phyloP scores from a whole-genome alignment of 345 rosid species.

The Bruguiera sexangula region DNA sequence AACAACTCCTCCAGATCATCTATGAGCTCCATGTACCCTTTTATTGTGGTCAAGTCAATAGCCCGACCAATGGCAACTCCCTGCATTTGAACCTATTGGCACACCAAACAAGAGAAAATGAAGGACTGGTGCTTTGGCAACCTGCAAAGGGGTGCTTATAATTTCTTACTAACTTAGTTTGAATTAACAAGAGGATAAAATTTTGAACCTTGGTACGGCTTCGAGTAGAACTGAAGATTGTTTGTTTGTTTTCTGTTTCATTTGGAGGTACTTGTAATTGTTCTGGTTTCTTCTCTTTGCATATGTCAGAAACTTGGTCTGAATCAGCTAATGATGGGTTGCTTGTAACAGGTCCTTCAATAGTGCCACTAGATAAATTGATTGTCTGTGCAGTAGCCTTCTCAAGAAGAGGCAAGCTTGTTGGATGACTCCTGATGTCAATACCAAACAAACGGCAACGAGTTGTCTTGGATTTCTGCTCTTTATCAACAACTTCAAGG shows the following conservation, averaged over 20 bases:
- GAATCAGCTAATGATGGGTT: conserved; percentile 36
- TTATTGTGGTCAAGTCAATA: conserved; percentile 24
- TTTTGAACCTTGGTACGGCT: conserved; percentile 29
- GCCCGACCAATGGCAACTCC: conserved; percentile 35
- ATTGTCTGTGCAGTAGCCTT: conserved; percentile 10
- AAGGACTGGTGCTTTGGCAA: conserved; percentile 1
- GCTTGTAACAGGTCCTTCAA: conserved; percentile 31
- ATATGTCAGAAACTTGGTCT: conserved; percentile 49
- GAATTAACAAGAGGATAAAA: not conserved
- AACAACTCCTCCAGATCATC: conserved; percentile 32
- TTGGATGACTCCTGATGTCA: conserved; percentile 19
- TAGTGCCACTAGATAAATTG: conserved; percentile 8
- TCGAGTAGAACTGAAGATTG: conserved; percentile 16
- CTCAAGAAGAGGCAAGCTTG: conserved; percentile 6
- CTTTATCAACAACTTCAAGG: conserved; percentile 12
- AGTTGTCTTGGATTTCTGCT: conserved; percentile 16
- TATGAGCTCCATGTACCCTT: conserved; percentile 29
- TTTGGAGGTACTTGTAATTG: conserved; percentile 43
- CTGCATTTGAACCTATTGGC: conserved; percentile 33
- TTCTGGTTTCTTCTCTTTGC: conserved; percentile 54
- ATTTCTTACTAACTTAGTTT: not conserved
- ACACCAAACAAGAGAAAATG: conserved; percentile 4
- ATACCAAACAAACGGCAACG: conserved; percentile 29
- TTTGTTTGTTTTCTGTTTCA: conserved; percentile 61
- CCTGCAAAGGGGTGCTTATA: conserved; percentile 1